These are phyloP conservation scores for Xylaria sp. DNA, from an alignment of 2,329 filamentous ascomycete genomes.

Conservation along the genomic window DNA sequence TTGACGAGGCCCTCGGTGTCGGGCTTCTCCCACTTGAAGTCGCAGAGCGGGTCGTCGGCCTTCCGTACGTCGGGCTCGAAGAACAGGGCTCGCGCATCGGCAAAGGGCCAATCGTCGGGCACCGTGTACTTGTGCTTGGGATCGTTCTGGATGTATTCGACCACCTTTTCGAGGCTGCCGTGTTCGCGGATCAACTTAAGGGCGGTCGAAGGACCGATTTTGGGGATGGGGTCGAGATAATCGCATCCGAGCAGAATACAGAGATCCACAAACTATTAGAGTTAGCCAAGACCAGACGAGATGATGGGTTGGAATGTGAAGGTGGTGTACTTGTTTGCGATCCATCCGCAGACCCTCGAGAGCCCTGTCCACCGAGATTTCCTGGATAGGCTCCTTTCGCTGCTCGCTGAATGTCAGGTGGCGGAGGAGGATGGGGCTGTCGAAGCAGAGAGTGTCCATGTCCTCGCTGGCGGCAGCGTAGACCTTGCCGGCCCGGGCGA, in stretches of 20 bases:
- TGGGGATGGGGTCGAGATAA: slow-evolving; percentile 96
- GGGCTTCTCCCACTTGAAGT: slow-evolving; percentile 98
- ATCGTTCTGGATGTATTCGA: slow-evolving; percentile 81
- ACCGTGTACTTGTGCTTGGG: slow-evolving; percentile 83
- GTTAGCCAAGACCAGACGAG: slow-evolving; percentile 19
- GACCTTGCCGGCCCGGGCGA: slow-evolving; percentile 92
- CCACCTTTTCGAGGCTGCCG: slow-evolving; percentile 85
- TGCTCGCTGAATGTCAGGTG: slow-evolving; percentile 98
- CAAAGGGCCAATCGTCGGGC: slow-evolving; percentile 96
- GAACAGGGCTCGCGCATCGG: slow-evolving; percentile 91
- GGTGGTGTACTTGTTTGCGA: slow-evolving; percentile 73
- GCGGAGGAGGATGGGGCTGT: slow-evolving; percentile 87
- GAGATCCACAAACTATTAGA: slow-evolving; percentile 86
- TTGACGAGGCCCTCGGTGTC: slow-evolving; percentile 90
- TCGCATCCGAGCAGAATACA: slow-evolving; percentile 98
- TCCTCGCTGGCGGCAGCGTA: slow-evolving; percentile 97
- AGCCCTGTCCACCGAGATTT: slow-evolving; percentile 89
- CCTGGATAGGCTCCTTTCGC: slow-evolving; percentile 96
- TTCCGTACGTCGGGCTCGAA: slow-evolving; percentile 87
- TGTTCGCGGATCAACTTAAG: slow-evolving; percentile 95
- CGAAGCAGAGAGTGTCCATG: slow-evolving; percentile 98
- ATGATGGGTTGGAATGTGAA: not conserved
- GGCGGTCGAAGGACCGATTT: slow-evolving; percentile 90
- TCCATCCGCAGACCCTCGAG: slow-evolving; percentile 91
- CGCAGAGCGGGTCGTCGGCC: slow-evolving; percentile 86